Conservation (phyloP, 148 eudicot genomes). For the Linanthus parryae region DNA sequence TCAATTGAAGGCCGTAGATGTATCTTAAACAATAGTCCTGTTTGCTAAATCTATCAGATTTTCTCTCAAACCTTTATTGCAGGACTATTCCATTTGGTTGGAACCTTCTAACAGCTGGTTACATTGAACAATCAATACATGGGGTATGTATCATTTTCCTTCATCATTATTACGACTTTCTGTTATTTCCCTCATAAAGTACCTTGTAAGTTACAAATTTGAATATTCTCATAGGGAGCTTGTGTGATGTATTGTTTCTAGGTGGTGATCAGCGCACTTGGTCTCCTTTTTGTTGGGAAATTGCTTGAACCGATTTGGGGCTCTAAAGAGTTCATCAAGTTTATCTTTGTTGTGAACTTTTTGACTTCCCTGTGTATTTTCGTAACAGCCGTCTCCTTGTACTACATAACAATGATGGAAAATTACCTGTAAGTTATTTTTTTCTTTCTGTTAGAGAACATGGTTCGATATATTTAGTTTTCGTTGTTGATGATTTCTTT, state of each 20-base stretch:
- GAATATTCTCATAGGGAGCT: background rate
- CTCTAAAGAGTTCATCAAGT: conserved; percentile 90
- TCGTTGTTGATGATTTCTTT: too few species aligned
- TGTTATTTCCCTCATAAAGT: background rate
- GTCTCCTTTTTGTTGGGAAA: conserved; percentile 86
- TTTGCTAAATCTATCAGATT: too few species aligned
- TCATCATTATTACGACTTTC: conserved; percentile 2
- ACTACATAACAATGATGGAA: conserved; percentile 79
- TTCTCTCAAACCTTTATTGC: conserved; percentile 11
- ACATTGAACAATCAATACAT: conserved; percentile 71
- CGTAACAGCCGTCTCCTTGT: conserved; percentile 78
- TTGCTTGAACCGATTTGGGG: conserved; percentile 99
- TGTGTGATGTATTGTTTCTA: conserved; percentile 19
- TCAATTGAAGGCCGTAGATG: too few species aligned
- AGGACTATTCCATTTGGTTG: conserved; percentile 99
- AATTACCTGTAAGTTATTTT: conserved; percentile 76
- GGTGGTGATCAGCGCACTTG: conserved; percentile 68
- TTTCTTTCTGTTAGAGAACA: too few species aligned
- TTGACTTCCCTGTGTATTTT: conserved; percentile 82
- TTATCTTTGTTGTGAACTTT: conserved; percentile 80
- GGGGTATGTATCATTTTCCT: conserved; percentile 50
- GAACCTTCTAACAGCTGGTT: conserved; percentile 96
- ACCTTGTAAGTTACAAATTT: background rate
- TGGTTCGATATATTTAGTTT: too few species aligned
- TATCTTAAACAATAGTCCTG: too few species aligned